These are phyloP conservation scores for Pseudocercospora eumusae DNA, from an alignment of 2,329 filamentous ascomycete genomes.

Conservation along the genomic window DNA sequence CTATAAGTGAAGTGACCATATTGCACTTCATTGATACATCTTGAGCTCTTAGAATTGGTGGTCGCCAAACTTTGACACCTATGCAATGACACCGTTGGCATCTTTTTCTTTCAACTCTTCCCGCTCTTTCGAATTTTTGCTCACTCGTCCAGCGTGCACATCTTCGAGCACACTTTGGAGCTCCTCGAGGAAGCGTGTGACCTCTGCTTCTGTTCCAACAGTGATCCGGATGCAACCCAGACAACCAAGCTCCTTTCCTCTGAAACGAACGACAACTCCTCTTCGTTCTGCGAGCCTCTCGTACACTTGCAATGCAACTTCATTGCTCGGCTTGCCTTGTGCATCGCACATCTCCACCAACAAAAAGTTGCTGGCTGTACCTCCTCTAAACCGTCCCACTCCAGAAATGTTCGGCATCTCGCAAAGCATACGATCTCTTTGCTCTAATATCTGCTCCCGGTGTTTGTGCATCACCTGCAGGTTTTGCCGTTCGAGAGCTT, in stretches of 20 bases:
- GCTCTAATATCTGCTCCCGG: conserved; percentile 67
- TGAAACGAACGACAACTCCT: conserved; percentile 89
- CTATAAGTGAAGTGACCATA: background rate
- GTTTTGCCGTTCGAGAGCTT: conserved; percentile 68
- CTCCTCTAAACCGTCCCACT: conserved; percentile 78
- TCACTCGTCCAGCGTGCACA: conserved; percentile 46
- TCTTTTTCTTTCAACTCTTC: conserved; percentile 52
- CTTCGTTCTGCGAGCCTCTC: conserved; percentile 78
- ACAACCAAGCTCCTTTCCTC: conserved; percentile 90
- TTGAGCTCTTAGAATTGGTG: background rate
- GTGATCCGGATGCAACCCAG: conserved; percentile 87
- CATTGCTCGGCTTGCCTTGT: conserved; percentile 74
- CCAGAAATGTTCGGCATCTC: conserved; percentile 76
- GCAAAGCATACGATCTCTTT: conserved; percentile 72
- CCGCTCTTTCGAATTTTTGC: conserved; percentile 34
- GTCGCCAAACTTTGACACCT: conserved; percentile 6
- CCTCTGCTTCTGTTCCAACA: conserved; percentile 84
- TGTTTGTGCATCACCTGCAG: conserved; percentile 72
- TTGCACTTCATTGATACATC: no score
- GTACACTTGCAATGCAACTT: conserved; percentile 76
- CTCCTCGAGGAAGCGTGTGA: conserved; percentile 73
- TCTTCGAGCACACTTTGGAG: conserved; percentile 57
- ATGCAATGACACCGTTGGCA: conserved; percentile 53
- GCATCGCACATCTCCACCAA: conserved; percentile 83
- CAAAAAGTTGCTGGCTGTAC: conserved; percentile 81